phyloP scores from a whole-genome alignment of 371 early-diverging fungal species.

The Mucor saturninus region DNA sequence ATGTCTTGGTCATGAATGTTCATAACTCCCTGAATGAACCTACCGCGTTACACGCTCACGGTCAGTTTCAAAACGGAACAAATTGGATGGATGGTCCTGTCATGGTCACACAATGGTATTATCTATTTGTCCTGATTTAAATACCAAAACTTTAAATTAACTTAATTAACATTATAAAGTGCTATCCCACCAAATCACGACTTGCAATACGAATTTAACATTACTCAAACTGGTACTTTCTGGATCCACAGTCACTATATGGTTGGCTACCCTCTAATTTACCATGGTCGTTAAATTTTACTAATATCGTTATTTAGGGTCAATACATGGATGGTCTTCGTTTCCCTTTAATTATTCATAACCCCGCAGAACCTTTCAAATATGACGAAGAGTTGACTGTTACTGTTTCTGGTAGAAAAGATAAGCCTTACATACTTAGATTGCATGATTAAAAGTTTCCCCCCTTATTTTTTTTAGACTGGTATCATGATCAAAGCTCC shows the following conservation, averaged over 20 bases:
- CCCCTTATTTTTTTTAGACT: conserved; percentile 45
- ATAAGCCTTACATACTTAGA: background rate
- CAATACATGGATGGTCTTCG: conserved; percentile 86
- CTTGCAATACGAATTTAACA: conserved; percentile 68
- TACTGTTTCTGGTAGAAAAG: conserved; percentile 48
- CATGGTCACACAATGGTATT: conserved; percentile 65
- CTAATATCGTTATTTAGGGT: conserved; percentile 26
- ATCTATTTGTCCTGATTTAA: background rate
- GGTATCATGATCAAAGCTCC: conserved; percentile 61
- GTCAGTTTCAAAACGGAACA: conserved; percentile 68
- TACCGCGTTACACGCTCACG: conserved; percentile 71
- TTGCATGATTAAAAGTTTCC: background rate
- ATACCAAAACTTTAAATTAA: background rate
- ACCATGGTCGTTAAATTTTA: background rate
- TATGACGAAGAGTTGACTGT: conserved; percentile 74
- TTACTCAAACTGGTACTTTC: conserved; percentile 71
- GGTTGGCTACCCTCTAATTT: conserved; percentile 14
- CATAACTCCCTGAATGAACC: conserved; percentile 65
- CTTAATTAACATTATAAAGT: conserved; percentile 6
- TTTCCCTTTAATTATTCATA: conserved; percentile 73
- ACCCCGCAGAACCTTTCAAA: conserved; percentile 60
- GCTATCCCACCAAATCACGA: conserved; percentile 44
- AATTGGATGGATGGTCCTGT: conserved; percentile 68
- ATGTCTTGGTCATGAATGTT: conserved; percentile 66
- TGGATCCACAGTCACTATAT: conserved; percentile 76